A percentile compares a stretch with the other conserved stretches of the same genome.
phyloP scores from a whole-genome alignment of 306 rosid species.

The Fragaria iinumae region DNA sequence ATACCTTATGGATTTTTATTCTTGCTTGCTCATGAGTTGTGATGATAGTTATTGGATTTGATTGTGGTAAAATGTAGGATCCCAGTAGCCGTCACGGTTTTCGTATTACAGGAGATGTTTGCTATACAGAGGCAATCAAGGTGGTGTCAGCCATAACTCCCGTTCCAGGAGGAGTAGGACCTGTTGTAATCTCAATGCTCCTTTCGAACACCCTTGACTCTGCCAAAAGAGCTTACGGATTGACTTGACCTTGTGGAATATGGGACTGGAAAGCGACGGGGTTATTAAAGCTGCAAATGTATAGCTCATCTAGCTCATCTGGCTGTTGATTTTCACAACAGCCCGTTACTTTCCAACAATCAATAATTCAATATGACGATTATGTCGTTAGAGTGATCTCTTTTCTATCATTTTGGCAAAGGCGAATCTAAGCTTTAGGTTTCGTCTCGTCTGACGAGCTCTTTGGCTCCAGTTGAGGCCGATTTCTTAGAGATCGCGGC shows the following conservation, averaged over 20 bases:
- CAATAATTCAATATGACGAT: too few relatives aligned
- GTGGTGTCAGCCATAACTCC: slow-evolving; percentile 56
- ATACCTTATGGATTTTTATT: background rate
- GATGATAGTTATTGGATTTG: background rate
- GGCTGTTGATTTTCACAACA: too few relatives aligned
- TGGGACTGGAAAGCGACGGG: background rate
- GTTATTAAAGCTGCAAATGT: background rate
- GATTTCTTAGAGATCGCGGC: too few relatives aligned
- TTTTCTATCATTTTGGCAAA: too few relatives aligned
- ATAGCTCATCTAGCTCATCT: too few relatives aligned
- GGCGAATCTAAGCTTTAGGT: too few relatives aligned
- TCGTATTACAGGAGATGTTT: slow-evolving; percentile 40
- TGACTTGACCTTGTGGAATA: background rate
- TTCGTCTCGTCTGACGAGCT: too few relatives aligned
- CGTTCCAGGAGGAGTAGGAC: slow-evolving; percentile 55
- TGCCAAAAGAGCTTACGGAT: slow-evolving; percentile 28
- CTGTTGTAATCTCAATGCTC: slow-evolving; percentile 43
- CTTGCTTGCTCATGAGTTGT: background rate
- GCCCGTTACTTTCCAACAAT: too few relatives aligned
- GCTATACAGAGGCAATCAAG: slow-evolving; percentile 50
- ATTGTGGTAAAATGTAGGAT: slow-evolving; percentile 10
- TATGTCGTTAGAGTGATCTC: too few relatives aligned
- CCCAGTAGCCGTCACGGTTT: slow-evolving; percentile 23
- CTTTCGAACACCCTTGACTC: slow-evolving; percentile 51
- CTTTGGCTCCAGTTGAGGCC: too few relatives aligned